These are phyloP conservation scores for Helicocarpus griseus DNA, from an alignment of 2,329 filamentous ascomycete species.

Conservation along the genomic window DNA sequence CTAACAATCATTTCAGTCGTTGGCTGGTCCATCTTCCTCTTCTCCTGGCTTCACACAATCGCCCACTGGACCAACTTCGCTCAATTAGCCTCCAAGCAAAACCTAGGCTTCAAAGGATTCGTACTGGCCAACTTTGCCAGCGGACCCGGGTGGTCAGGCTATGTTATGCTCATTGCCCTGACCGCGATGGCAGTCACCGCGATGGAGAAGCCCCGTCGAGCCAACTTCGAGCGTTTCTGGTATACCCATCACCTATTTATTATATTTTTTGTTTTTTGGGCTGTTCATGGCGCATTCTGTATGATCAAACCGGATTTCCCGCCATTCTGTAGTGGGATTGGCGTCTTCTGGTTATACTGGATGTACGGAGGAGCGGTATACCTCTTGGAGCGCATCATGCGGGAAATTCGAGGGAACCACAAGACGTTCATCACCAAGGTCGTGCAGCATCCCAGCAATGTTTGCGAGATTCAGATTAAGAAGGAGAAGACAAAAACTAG, in stretches of 20 bases:
- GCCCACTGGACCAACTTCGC: slow-evolving; percentile 84
- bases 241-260: slow-evolving; percentile 83
- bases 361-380: slow-evolving; percentile 75
- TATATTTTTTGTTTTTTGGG: slow-evolving; percentile 83
- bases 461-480: slow-evolving; percentile 86
- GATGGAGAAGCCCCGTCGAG: slow-evolving; percentile 64
- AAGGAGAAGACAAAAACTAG: slow-evolving; percentile 75
- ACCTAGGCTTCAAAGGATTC: slow-evolving; percentile 68
- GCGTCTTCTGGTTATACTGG: slow-evolving; percentile 87
- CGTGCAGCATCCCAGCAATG: slow-evolving; percentile 79
- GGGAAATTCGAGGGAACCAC: slow-evolving; percentile 69
- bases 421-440: slow-evolving; percentile 84
- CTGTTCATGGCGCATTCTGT: slow-evolving; percentile 80
- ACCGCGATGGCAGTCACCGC: slow-evolving; percentile 73
- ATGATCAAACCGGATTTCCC: slow-evolving; percentile 81
- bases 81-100: slow-evolving; percentile 63
- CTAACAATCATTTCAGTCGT: slow-evolving; percentile 37
- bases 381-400: slow-evolving; percentile 65
- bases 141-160: slow-evolving; percentile 77
- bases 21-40: slow-evolving; percentile 82
- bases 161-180: slow-evolving; percentile 69
- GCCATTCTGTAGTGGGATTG: slow-evolving; percentile 59
- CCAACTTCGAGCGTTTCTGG: slow-evolving; percentile 86
- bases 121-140: slow-evolving; percentile 67
- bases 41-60: slow-evolving; percentile 76